A percentile compares a stretch with the other conserved stretches of the same genome.
phyloP scores from a whole-genome alignment of 176 grass and related monocot genomes.

The Poa annua region DNA sequence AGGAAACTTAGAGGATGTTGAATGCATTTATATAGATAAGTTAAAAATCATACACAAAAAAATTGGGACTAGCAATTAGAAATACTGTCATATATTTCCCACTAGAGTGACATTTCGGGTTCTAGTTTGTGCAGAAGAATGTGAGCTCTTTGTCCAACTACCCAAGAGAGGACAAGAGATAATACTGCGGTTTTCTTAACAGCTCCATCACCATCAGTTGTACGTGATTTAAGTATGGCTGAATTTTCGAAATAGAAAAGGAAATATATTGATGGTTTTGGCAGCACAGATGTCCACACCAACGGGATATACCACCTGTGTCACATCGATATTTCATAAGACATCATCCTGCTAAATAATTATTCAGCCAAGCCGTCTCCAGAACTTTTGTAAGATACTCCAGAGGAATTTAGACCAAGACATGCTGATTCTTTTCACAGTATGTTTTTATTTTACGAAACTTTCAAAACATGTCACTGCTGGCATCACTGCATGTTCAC shows the following conservation, averaged over 20 bases:
- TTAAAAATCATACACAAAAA: background rate
- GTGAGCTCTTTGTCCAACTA: background rate
- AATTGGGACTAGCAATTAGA: background rate
- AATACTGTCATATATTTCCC: background rate
- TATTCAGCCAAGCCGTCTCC: conserved; percentile 33
- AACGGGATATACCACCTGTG: conserved; percentile 28
- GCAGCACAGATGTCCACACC: background rate
- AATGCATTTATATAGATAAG: background rate
- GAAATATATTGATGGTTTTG: background rate
- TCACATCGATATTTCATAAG: conserved; percentile 10
- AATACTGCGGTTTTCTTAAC: background rate
- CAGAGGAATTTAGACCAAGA: conserved; percentile 18
- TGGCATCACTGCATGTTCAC: conserved; percentile 7
- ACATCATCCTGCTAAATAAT: conserved; percentile 21
- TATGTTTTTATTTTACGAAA: background rate
- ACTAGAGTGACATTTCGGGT: background rate
- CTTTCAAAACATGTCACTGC: conserved; percentile 23
- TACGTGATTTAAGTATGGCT: background rate
- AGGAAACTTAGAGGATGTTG: background rate
- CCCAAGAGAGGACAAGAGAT: background rate
- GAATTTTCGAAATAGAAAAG: conserved; percentile 4
- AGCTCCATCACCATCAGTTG: background rate
- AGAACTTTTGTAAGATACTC: background rate
- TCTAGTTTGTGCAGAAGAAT: background rate
- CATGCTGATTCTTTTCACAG: conserved; percentile 27